Percentiles rank a stretch among this genome's conserved stretches.
Evolutionary conservation across 2,329 filamentous ascomycete species (phyloP).

Genomic region (Lecanicillium sp.): DNA sequence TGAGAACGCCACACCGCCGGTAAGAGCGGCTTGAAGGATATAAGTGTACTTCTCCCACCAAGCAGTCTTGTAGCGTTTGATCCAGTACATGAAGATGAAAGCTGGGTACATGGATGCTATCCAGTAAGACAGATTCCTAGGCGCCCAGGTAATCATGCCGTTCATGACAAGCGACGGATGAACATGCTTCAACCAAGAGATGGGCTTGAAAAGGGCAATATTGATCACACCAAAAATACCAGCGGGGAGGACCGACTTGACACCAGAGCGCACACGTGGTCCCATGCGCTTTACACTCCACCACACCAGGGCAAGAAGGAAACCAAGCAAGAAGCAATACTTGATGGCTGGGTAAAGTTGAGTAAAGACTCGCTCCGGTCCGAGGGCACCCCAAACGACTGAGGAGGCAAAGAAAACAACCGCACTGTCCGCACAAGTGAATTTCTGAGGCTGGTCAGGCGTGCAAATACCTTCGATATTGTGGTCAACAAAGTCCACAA

Average conservation of each 20-base stretch:
- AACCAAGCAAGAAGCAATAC: slow-evolving; percentile 10
- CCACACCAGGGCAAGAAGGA: slow-evolving; percentile 26
- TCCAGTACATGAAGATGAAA: slow-evolving; percentile 34
- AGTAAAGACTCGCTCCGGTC: slow-evolving; percentile 27
- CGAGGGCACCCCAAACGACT: slow-evolving; percentile 22
- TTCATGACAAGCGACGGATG: slow-evolving; percentile 32
- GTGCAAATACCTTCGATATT: slow-evolving; percentile 23
- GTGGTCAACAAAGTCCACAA: slow-evolving; percentile 26
- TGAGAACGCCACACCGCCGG: slow-evolving; percentile 30
- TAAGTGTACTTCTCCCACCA: slow-evolving; percentile 41
- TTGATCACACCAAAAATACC: slow-evolving; percentile 10
- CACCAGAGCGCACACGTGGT: slow-evolving; percentile 6
- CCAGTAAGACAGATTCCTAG: slow-evolving; percentile 33
- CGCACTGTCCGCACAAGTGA: slow-evolving; percentile 20
- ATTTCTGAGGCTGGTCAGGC: slow-evolving; percentile 21
- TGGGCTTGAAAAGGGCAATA: slow-evolving; percentile 13
- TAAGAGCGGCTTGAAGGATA: slow-evolving; percentile 30
- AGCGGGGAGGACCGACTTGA: slow-evolving; percentile 4
- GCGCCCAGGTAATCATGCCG: slow-evolving; percentile 33
- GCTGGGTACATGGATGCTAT: slow-evolving; percentile 31
- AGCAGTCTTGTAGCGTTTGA: slow-evolving; percentile 26
- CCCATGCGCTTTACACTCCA: slow-evolving; percentile 61
- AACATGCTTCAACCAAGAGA: slow-evolving; percentile 25
- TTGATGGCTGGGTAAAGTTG: slow-evolving; percentile 6
- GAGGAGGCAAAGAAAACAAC: slow-evolving; percentile 24